Evolutionary conservation across 2,329 filamentous ascomycete genomes (phyloP).

Genomic region (Chrysosporium queenslandicum): DNA sequence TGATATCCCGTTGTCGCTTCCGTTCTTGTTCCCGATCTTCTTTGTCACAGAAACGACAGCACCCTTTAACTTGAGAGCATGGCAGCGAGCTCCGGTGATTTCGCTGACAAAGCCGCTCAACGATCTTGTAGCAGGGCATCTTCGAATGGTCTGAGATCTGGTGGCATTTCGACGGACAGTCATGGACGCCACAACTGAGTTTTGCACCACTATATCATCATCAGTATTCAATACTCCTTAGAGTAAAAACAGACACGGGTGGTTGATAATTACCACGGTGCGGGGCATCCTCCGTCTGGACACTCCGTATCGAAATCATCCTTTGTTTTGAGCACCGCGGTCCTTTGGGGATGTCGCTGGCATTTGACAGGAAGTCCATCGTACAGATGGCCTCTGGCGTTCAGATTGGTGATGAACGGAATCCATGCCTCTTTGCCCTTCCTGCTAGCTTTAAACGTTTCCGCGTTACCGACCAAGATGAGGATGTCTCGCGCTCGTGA

Average conservation of each 20-base stretch:
- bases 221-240: background rate
- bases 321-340: too few species aligned
- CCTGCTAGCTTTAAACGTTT: conserved; percentile 55
- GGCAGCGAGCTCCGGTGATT: too few species aligned
- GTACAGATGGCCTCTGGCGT: conserved; percentile 44
- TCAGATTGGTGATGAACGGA: too few species aligned
- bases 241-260: background rate
- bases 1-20: too few species aligned
- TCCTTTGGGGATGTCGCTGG: conserved; percentile 51
- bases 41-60: background rate
- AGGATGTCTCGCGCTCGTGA: conserved; percentile 56
- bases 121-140: conserved; percentile 37
- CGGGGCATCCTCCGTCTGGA: conserved; percentile 60
- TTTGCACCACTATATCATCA: too few species aligned
- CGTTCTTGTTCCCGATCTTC: background rate
- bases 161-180: conserved; percentile 54
- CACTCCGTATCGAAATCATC: conserved; percentile 52
- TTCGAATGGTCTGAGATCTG: conserved; percentile 49
- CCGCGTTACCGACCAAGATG: conserved; percentile 59
- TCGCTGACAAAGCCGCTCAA: conserved; percentile 20
- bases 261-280: conserved; percentile 50
- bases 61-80: too few species aligned
- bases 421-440: conserved; percentile 44
- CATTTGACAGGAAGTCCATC: conserved; percentile 54
- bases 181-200: conserved; percentile 50